Evolutionary conservation across 2,329 filamentous ascomycete species (phyloP).

Genomic region (Xylaria sp.): DNA sequence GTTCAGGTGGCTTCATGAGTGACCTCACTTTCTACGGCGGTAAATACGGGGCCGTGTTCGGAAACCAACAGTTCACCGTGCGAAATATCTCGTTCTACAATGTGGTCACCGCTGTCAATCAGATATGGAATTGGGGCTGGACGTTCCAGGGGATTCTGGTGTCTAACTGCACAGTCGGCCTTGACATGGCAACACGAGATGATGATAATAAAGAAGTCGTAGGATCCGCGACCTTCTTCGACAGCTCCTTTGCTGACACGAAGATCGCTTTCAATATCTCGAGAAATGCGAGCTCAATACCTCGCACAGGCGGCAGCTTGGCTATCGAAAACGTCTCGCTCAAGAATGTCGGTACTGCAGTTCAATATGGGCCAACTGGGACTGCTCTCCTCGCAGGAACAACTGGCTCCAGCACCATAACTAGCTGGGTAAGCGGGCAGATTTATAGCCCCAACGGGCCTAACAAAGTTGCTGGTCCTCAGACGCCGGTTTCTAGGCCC

Average conservation of each 20-base stretch:
- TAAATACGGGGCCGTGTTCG: slow-evolving; percentile 70
- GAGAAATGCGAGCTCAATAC: slow-evolving; percentile 47
- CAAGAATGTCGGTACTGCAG: slow-evolving; percentile 53
- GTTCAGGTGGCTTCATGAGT: slow-evolving; percentile 72
- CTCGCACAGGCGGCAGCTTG: slow-evolving; percentile 55
- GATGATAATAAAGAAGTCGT: slow-evolving; percentile 54
- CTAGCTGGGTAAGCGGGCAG: slow-evolving; percentile 73
- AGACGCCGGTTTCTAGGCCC: slow-evolving; percentile 61
- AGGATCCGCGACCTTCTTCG: slow-evolving; percentile 78
- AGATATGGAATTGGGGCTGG: slow-evolving; percentile 83
- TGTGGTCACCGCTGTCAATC: slow-evolving; percentile 73
- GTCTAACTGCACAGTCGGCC: slow-evolving; percentile 69
- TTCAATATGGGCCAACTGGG: slow-evolving; percentile 57
- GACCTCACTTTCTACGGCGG: slow-evolving; percentile 79
- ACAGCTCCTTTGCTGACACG: slow-evolving; percentile 76
- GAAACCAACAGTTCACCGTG: slow-evolving; percentile 72
- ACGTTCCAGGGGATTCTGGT: slow-evolving; percentile 62
- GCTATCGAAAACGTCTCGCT: slow-evolving; percentile 61
- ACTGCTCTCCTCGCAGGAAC: slow-evolving; percentile 66
- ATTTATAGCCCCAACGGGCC: slow-evolving; percentile 64
- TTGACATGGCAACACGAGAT: slow-evolving; percentile 68
- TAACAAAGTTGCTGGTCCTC: slow-evolving; percentile 59
- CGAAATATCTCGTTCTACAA: slow-evolving; percentile 75
- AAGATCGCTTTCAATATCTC: slow-evolving; percentile 75
- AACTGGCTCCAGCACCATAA: slow-evolving; percentile 55